These are phyloP conservation scores for Aurantiochytrium sp. DNA, from an alignment of 108 stramenopile species.

Conservation along the genomic window DNA sequence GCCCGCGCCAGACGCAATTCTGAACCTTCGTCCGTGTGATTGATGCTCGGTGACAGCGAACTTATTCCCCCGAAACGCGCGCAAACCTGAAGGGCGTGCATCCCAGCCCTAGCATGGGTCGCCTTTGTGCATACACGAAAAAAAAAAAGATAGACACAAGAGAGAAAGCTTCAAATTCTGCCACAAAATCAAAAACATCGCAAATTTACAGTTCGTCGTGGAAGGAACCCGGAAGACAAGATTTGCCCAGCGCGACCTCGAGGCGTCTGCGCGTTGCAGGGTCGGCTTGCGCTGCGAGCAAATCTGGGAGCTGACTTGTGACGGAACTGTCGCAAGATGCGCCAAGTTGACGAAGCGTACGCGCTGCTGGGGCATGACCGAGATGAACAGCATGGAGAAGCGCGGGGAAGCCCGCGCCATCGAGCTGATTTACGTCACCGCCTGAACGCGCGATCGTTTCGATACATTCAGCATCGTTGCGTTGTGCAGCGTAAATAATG, in stretches of 20 bases:
- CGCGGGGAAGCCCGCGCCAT: background rate
- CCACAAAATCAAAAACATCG: too few relatives aligned
- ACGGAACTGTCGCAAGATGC: background rate
- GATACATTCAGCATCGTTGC: background rate
- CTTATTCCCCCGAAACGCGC: conserved; percentile 35
- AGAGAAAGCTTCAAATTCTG: too few relatives aligned
- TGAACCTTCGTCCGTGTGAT: conserved; percentile 30
- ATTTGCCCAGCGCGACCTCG: too few relatives aligned
- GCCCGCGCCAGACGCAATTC: conserved; percentile 19
- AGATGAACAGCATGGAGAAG: background rate
- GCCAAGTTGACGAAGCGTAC: background rate
- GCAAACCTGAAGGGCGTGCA: too few relatives aligned
- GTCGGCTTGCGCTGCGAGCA: too few relatives aligned
- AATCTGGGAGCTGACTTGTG: too few relatives aligned
- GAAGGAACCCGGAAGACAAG: too few relatives aligned
- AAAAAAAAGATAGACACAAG: too few relatives aligned
- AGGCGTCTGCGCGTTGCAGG: too few relatives aligned
- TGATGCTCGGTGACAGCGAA: conserved; percentile 12
- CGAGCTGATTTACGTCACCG: background rate
- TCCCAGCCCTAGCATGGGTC: too few relatives aligned
- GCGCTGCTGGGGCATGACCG: background rate
- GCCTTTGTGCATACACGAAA: too few relatives aligned
- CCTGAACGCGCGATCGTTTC: background rate
- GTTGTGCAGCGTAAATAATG: background rate
- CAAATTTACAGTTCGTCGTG: too few relatives aligned